A percentile compares a stretch with the other conserved stretches of the same genome.
phyloP scores from a whole-genome alignment of 495 filamentous ascomycete genomes.

The Hypoxylon fuscum region DNA sequence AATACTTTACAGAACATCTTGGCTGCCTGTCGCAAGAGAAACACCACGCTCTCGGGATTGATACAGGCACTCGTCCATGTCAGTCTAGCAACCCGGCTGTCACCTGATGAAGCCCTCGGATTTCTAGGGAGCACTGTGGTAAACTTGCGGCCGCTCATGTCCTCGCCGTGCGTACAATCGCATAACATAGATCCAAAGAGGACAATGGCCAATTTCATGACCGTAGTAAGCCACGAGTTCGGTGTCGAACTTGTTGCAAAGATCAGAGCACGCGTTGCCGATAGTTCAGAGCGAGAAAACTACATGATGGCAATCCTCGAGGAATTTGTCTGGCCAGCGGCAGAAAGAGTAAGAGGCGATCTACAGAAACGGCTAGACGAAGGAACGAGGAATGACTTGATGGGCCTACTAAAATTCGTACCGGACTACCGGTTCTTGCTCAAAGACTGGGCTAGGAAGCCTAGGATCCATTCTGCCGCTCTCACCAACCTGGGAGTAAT shows the following conservation, averaged over 20 bases:
- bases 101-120: conserved; percentile 21
- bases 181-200: conserved; percentile 5
- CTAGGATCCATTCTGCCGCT: conserved; percentile 39
- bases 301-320: conserved; percentile 20
- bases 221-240: conserved; percentile 35
- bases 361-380: conserved; percentile 22
- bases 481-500: conserved; percentile 49
- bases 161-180: neutral
- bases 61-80: conserved; percentile 42
- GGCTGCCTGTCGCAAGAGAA: conserved; percentile 36
- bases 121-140: conserved; percentile 45
- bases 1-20: conserved; percentile 29
- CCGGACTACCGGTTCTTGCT: conserved; percentile 43
- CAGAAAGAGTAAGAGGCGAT: conserved; percentile 33
- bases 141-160: conserved; percentile 43
- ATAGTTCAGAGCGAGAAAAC: neutral
- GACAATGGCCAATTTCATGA: conserved; percentile 45
- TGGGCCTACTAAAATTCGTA: conserved; percentile 44
- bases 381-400: conserved; percentile 45
- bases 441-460: conserved; percentile 40
- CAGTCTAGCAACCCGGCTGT: conserved; percentile 34
- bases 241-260: conserved; percentile 19
- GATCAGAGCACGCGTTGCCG: conserved; percentile 16
- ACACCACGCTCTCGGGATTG: conserved; percentile 48
- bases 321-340: conserved; percentile 40